These are phyloP conservation scores for Lactarius quietus DNA, from an alignment of 768 basidiomycete genomes.

Conservation along the genomic window DNA sequence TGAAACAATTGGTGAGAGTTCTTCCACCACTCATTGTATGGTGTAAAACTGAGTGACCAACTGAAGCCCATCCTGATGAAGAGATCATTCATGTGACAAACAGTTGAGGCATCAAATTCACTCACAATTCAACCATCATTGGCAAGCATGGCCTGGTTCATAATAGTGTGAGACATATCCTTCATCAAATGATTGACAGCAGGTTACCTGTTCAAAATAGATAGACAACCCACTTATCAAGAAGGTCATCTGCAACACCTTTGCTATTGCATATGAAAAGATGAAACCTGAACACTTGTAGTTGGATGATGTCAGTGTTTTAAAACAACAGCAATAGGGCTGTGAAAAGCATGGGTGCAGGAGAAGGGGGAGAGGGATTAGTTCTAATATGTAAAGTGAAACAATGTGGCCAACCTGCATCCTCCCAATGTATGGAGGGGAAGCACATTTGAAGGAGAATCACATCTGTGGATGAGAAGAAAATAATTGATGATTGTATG, in stretches of 20 bases:
- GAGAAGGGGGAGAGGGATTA: slow-evolving; percentile 20
- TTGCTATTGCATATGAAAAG: slow-evolving; percentile 37
- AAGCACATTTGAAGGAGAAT: slow-evolving; percentile 50
- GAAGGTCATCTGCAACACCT: slow-evolving; percentile 36
- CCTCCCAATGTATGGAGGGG: slow-evolving; percentile 15
- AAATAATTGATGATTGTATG: slow-evolving; percentile 38
- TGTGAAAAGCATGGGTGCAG: slow-evolving; percentile 32
- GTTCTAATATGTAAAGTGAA: slow-evolving; percentile 20
- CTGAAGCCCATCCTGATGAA: slow-evolving; percentile 23
- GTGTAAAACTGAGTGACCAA: slow-evolving; percentile 29
- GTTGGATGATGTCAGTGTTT: slow-evolving; percentile 31
- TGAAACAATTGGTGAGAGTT: slow-evolving; percentile 33
- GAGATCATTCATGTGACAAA: background rate
- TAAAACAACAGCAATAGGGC: slow-evolving; percentile 22
- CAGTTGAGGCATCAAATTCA: background rate
- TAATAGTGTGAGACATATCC: no score
- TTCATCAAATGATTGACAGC: background rate
- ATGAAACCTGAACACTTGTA: slow-evolving; percentile 29
- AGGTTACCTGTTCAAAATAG: slow-evolving; percentile 35
- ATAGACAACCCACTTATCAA: slow-evolving; percentile 39
- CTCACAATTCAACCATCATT: slow-evolving; percentile 25
- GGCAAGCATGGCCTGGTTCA: slow-evolving; percentile 22
- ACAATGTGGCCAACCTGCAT: slow-evolving; percentile 17
- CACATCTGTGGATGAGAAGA: slow-evolving; percentile 68
- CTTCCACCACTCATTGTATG: slow-evolving; percentile 37